Percentiles rank a stretch among this genome's conserved stretches.
Evolutionary conservation across 768 basidiomycete genomes (phyloP).

Genomic region (Tricholoma hemisulphureum): DNA sequence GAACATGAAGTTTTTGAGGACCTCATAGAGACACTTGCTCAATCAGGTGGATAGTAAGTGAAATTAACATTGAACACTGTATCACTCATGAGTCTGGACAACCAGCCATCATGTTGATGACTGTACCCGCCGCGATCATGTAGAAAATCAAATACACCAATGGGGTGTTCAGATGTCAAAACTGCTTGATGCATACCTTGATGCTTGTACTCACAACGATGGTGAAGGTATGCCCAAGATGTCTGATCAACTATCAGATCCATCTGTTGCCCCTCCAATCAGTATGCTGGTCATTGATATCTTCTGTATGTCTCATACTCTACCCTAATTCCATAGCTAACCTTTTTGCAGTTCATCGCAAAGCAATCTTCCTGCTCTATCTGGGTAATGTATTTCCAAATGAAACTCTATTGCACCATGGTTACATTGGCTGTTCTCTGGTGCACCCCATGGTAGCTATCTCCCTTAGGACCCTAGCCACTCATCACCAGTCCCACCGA

Average conservation of each 20-base stretch:
- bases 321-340: neutral
- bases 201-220: neutral
- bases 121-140: slow-evolving; percentile 3
- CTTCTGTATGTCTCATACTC: neutral
- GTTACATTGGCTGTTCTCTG: slow-evolving; percentile 8
- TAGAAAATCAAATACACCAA: slow-evolving; percentile 3
- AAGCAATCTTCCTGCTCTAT: neutral
- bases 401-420: slow-evolving; percentile 7
- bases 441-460: slow-evolving; percentile 6
- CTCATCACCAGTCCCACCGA: slow-evolving; percentile 8
- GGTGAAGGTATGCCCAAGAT: neutral
- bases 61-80: neutral
- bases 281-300: neutral
- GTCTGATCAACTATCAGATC: neutral
- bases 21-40: too few relatives aligned
- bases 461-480: neutral
- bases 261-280: neutral
- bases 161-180: slow-evolving; percentile 9
- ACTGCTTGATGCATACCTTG: slow-evolving; percentile 10
- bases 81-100: neutral
- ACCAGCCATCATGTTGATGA: slow-evolving; percentile 5
- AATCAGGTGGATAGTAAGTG: too few relatives aligned
- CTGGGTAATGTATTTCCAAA: slow-evolving; percentile 6
- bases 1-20: too few relatives aligned
- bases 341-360: neutral